These are phyloP conservation scores for Ramicandelaber brevisporus DNA, from an alignment of 192 early-diverging fungal genomes.

Conservation along the genomic window DNA sequence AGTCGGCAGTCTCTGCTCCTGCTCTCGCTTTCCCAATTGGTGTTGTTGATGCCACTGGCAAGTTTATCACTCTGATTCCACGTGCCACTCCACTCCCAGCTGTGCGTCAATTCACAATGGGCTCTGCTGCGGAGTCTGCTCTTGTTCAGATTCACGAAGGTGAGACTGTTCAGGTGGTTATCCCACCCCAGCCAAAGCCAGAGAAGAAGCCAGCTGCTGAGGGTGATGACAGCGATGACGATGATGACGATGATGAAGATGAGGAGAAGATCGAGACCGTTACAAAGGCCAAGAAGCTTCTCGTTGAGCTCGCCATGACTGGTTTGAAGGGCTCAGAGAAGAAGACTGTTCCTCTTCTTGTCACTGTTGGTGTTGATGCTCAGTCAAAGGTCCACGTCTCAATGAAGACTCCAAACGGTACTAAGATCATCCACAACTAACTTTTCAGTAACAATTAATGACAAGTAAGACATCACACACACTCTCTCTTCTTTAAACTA, in stretches of 20 bases:
- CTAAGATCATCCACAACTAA: too few relatives aligned
- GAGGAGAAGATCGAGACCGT: constrained; percentile 20
- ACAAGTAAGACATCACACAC: too few relatives aligned
- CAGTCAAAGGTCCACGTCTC: too few relatives aligned
- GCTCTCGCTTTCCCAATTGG: constrained; percentile 44
- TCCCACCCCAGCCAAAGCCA: constrained; percentile 5
- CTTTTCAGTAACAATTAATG: too few relatives aligned
- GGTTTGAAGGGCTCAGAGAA: too few relatives aligned
- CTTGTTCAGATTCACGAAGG: constrained; percentile 73
- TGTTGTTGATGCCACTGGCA: constrained; percentile 35
- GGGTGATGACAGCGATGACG: constrained; percentile 13
- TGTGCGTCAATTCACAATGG: constrained; percentile 45
- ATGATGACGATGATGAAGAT: constrained; percentile 24
- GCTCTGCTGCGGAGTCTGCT: constrained; percentile 28
- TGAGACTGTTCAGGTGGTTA: constrained; percentile 23
- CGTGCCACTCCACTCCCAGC: constrained; percentile 69
- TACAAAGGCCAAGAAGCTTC: constrained; percentile 22
- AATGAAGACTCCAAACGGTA: too few relatives aligned
- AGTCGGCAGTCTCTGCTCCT: constrained; percentile 4
- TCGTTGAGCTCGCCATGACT: too few relatives aligned
- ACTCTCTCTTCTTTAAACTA: too few relatives aligned
- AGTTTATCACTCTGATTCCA: constrained; percentile 55
- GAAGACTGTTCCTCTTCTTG: too few relatives aligned
- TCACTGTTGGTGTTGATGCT: too few relatives aligned
- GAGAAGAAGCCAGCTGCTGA: constrained; percentile 21